A percentile compares a stretch with the other conserved stretches of the same genome.
Evolutionary conservation across 2,329 filamentous ascomycete genomes (phyloP).

Genomic region (Botrytis byssoidea): DNA sequence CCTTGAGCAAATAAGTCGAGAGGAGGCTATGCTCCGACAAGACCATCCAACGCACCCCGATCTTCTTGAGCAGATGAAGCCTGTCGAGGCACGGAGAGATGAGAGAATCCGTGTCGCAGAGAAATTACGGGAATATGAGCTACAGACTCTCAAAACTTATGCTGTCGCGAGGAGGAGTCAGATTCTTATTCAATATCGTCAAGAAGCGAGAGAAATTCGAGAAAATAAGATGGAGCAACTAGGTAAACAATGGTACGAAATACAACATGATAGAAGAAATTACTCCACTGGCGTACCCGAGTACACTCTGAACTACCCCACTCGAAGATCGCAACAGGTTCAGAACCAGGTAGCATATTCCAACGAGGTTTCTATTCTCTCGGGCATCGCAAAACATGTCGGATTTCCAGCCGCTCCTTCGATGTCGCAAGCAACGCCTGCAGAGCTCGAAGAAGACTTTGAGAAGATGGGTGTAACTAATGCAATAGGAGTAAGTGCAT

Average conservation of each 20-base stretch:
- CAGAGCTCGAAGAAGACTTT: slow-evolving; percentile 82
- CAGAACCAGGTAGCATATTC: slow-evolving; percentile 89
- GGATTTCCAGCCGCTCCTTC: slow-evolving; percentile 95
- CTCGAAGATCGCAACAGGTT: slow-evolving; percentile 73
- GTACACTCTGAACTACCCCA: slow-evolving; percentile 78
- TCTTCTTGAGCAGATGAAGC: slow-evolving; percentile 85
- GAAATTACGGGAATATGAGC: slow-evolving; percentile 69
- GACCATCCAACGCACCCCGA: slow-evolving; percentile 79
- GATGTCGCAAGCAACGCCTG: slow-evolving; percentile 67
- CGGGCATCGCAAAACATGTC: slow-evolving; percentile 89
- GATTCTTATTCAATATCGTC: slow-evolving; percentile 86
- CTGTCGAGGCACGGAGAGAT: slow-evolving; percentile 76
- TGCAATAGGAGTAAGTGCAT: slow-evolving; percentile 60
- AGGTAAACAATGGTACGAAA: slow-evolving; percentile 87
- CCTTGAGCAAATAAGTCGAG: slow-evolving; percentile 73
- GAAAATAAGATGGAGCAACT: slow-evolving; percentile 77
- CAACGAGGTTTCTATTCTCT: slow-evolving; percentile 86
- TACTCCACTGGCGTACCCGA: slow-evolving; percentile 76
- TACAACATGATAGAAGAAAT: slow-evolving; percentile 83
- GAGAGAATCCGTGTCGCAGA: slow-evolving; percentile 76
- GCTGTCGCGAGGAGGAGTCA: slow-evolving; percentile 81
- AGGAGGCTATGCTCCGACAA: slow-evolving; percentile 60
- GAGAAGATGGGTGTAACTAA: slow-evolving; percentile 76
- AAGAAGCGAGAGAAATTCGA: slow-evolving; percentile 77
- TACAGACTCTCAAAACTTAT: slow-evolving; percentile 69